phyloP scores from a whole-genome alignment of 1,139 yeast species.

The Yamadazyma dendronema region DNA sequence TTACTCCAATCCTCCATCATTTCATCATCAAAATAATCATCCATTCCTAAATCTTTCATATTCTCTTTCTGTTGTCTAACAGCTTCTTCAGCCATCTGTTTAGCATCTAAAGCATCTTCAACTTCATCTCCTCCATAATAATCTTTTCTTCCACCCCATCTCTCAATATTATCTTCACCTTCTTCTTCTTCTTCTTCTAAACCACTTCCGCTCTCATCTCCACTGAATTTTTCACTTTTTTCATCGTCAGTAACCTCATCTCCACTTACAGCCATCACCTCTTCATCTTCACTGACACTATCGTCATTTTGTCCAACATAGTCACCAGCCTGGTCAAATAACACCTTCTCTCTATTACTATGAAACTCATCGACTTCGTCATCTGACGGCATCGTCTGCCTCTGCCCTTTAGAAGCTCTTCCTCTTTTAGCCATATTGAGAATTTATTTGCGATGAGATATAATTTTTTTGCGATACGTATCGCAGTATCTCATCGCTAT shows the following conservation, averaged over 20 bases:
- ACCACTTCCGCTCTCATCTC: constrained; percentile 27
- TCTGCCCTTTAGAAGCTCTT: not conserved
- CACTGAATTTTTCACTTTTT: constrained; percentile 30
- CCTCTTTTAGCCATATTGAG: constrained; percentile 1
- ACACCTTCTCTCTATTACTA: constrained; percentile 59
- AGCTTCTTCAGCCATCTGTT: constrained; percentile 85
- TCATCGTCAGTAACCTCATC: constrained; percentile 26
- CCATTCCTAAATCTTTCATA: constrained; percentile 73
- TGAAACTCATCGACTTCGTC: constrained; percentile 77
- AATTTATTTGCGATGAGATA: constrained; percentile 3
- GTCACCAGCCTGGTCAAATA: constrained; percentile 58
- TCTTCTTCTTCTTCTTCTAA: constrained; percentile 47
- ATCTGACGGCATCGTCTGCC: constrained; percentile 8
- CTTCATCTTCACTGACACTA: constrained; percentile 25
- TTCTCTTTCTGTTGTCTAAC: constrained; percentile 83
- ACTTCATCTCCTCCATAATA: constrained; percentile 83
- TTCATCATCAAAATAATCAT: constrained; percentile 83
- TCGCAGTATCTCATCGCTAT: no score
- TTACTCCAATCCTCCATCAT: constrained; percentile 69
- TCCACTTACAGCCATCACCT: constrained; percentile 32
- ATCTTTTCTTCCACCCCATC: constrained; percentile 81
- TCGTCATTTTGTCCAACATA: constrained; percentile 28
- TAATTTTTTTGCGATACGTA: not conserved
- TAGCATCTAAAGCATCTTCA: constrained; percentile 73
- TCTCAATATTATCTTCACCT: constrained; percentile 49